phyloP scores from a whole-genome alignment of 805 yeast species.

The Candida cerambycidarum region DNA sequence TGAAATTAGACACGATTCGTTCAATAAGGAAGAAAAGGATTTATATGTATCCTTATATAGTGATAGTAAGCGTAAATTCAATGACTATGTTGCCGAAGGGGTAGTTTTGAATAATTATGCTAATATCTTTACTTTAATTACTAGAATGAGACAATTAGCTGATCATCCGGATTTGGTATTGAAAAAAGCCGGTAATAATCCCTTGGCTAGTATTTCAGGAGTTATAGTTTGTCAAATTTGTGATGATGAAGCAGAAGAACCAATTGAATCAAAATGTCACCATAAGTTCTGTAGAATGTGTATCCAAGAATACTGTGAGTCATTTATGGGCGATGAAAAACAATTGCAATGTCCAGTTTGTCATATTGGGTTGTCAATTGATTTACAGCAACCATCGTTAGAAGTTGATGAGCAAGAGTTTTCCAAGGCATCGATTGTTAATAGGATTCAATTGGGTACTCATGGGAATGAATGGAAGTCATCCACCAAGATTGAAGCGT shows the following conservation, averaged over 20 bases:
- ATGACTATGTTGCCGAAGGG: slow-evolving; percentile 92
- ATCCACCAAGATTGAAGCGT: slow-evolving; percentile 94
- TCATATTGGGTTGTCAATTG: slow-evolving; percentile 89
- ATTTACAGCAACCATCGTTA: slow-evolving; percentile 80
- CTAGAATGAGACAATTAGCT: slow-evolving; percentile 96
- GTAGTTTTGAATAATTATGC: slow-evolving; percentile 96
- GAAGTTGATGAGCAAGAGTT: slow-evolving; percentile 64
- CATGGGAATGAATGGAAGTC: slow-evolving; percentile 82
- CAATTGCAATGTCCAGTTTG: slow-evolving; percentile 91
- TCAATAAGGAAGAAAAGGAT: slow-evolving; percentile 95
- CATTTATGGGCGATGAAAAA: slow-evolving; percentile 60
- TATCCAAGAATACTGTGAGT: slow-evolving; percentile 83
- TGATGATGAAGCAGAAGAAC: slow-evolving; percentile 98
- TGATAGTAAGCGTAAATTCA: slow-evolving; percentile 83
- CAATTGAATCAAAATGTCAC: slow-evolving; percentile 91
- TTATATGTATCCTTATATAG: slow-evolving; percentile 83
- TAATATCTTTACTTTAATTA: slow-evolving; percentile 90
- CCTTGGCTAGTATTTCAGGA: slow-evolving; percentile 37
- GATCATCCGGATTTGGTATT: slow-evolving; percentile 97
- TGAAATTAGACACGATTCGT: slow-evolving; percentile 79
- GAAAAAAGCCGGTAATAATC: slow-evolving; percentile 51
- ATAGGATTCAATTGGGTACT: slow-evolving; percentile 75
- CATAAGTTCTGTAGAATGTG: slow-evolving; percentile 94
- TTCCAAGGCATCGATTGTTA: slow-evolving; percentile 72
- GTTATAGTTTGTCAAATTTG: slow-evolving; percentile 84